Evolutionary conservation across 2,329 filamentous ascomycete genomes (phyloP), one percentile per base, ranked within the genome.

Genomic region (Trichoderma gracile): DNA sequence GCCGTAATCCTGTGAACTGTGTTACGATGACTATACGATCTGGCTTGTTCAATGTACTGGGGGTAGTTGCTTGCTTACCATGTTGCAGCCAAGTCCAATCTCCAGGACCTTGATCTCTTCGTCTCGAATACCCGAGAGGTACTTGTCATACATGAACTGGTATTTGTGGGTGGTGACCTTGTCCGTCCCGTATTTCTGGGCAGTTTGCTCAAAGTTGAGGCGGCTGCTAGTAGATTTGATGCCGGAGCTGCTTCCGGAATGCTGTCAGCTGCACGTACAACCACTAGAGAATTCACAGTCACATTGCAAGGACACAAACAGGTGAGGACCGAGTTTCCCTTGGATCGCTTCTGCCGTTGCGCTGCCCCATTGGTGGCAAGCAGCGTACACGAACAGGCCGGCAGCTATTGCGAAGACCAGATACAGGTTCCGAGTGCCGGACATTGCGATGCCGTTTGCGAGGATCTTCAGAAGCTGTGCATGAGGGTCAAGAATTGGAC

Each of bases 11-110:
- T 74, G 19, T 9, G 19, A 38, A 25, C 1, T 9, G 14, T 40
- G 33, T 38, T 38, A 38, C 2, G 38, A 21, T 19, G 33, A 43
- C 7, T 38, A 38, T n/a, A 4, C 19, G 19, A 45, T 43, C 25
- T 53, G 30, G 9, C 3, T 33, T 27, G 46, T 3, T 38, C 30
- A 12, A 38, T 38, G 12, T 5, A 38, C 3, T 14, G 10, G 33
- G 12, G 4, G 12, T 4, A 38, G 30, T 38, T 38, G 33, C 10
- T 38, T 3, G 33, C 63, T 63, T 64, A 75, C 74, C 71, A 76
- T 76, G 57, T 75, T 73, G 68, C 78, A 80, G 10, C 77, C 78
- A 7, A 79, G 74, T 1, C 78, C 76, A 56, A 79, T 78, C 60
- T 79, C 77, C 5, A 80, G 75, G 68, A 79, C 73, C 67, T 78